Percentiles rank a stretch among this genome's conserved stretches.
These are phyloP conservation scores for Coemansia sp. DNA, from an alignment of 192 early-diverging fungal genomes.

Conservation along the genomic window DNA sequence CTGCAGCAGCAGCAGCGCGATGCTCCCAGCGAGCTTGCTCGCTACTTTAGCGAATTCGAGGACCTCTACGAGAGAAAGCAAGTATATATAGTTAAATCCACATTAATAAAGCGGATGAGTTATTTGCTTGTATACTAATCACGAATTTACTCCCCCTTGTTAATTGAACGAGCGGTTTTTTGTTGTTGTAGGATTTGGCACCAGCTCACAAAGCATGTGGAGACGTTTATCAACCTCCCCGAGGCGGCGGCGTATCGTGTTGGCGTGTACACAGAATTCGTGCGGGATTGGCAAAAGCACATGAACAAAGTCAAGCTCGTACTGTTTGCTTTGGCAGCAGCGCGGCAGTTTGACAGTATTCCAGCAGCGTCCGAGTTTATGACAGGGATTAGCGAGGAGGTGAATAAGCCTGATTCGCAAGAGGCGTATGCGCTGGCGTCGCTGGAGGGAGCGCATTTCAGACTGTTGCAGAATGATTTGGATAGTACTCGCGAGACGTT, in stretches of 20 bases:
- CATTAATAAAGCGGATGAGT: not conserved
- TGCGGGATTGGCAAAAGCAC: constrained; percentile 90
- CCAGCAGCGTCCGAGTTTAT: constrained; percentile 79
- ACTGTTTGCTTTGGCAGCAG: constrained; percentile 75
- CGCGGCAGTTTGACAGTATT: constrained; percentile 73
- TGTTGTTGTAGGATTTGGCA: constrained; percentile 90
- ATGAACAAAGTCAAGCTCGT: constrained; percentile 96
- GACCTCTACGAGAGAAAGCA: constrained; percentile 96
- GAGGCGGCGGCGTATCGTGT: constrained; percentile 78
- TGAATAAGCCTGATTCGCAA: constrained; percentile 68
- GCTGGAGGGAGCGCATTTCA: constrained; percentile 86
- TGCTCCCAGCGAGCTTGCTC: constrained; percentile 70
- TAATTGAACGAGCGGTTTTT: too few relatives aligned
- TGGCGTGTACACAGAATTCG: constrained; percentile 87
- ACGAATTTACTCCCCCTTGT: not conserved
- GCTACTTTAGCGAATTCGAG: constrained; percentile 84
- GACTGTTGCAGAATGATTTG: constrained; percentile 76
- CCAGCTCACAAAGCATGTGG: constrained; percentile 85
- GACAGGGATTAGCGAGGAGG: constrained; percentile 66
- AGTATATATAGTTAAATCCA: constrained; percentile 18
- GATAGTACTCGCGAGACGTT: constrained; percentile 84
- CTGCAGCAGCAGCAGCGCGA: constrained; percentile 68
- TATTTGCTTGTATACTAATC: not conserved
- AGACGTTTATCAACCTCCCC: constrained; percentile 79
- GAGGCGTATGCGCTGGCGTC: constrained; percentile 87